Conservation (phyloP, 2,329 filamentous ascomycete species). For the Fusarium nurragi region DNA sequence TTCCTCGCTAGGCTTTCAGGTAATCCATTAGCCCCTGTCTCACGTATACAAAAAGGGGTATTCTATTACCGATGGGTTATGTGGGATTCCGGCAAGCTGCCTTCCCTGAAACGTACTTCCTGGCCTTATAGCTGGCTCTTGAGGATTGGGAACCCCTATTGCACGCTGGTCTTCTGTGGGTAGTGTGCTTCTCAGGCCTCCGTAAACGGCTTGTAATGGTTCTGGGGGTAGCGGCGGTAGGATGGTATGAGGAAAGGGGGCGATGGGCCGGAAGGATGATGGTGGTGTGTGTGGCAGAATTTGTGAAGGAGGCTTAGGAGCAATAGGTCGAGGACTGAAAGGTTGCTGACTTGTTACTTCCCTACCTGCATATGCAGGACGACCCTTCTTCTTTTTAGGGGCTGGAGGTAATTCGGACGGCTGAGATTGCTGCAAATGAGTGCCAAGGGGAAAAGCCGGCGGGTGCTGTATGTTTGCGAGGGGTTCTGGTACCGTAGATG, state of each 20-base stretch:
- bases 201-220: background rate
- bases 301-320: conserved; percentile 43
- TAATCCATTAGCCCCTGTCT: background rate
- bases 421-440: conserved; percentile 4
- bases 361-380: conserved; percentile 58
- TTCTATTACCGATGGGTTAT: background rate
- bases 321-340: conserved; percentile 47
- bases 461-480: conserved; percentile 42
- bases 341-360: conserved; percentile 47
- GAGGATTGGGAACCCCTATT: background rate
- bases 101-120: background rate
- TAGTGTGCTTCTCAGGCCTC: background rate
- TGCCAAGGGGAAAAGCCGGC: conserved; percentile 14
- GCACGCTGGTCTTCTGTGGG: background rate
- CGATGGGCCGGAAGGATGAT: conserved; percentile 15
- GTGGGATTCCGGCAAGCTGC: background rate
- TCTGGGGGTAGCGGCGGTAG: background rate
- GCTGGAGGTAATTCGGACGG: background rate
- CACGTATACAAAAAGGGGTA: too few relatives aligned
- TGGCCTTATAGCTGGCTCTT: background rate
- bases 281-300: background rate
- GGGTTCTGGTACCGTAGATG: background rate
- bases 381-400: conserved; percentile 55
- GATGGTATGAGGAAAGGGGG: conserved; percentile 8
- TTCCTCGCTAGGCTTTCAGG: background rate